These are phyloP conservation scores for Trichophyton equinum DNA, from an alignment of 2,329 filamentous ascomycete species.

Conservation along the genomic window DNA sequence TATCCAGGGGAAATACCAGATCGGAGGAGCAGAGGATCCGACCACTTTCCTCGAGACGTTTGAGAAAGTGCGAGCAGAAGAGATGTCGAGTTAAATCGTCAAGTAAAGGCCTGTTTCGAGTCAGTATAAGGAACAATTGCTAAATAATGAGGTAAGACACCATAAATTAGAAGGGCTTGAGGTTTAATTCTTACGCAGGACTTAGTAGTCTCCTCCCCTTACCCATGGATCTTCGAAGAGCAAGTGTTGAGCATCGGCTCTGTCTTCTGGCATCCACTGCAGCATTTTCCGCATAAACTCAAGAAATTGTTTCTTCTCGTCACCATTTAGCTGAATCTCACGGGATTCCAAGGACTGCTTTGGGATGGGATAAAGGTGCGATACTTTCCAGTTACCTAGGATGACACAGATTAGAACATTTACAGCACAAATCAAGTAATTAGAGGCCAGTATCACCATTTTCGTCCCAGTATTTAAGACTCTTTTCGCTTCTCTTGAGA, in stretches of 20 bases:
- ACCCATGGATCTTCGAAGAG: conserved; percentile 7
- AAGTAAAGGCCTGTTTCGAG: neutral
- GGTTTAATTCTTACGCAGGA: no score
- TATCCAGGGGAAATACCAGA: conserved; percentile 53
- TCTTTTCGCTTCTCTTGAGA: conserved; percentile 3
- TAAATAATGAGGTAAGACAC: no score
- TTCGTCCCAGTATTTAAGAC: conserved; percentile 9
- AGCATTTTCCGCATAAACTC: conserved; percentile 22
- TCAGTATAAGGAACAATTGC: neutral
- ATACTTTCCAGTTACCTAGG: conserved; percentile 7
- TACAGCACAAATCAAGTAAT: neutral
- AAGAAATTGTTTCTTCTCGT: conserved; percentile 23
- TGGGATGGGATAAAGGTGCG: conserved; percentile 8
- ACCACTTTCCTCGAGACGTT: conserved; percentile 55
- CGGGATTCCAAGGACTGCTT: conserved; percentile 2
- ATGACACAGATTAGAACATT: neutral
- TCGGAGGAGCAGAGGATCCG: conserved; percentile 61
- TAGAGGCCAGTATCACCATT: neutral
- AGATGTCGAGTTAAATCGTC: neutral
- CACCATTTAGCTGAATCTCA: conserved; percentile 8
- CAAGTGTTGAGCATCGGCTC: conserved; percentile 22
- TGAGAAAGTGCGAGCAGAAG: conserved; percentile 42
- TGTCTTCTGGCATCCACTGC: conserved; percentile 22
- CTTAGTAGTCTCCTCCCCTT: neutral
- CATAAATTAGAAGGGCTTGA: no score